phyloP scores from a whole-genome alignment of 306 rosid species.

The Castanea sativa region DNA sequence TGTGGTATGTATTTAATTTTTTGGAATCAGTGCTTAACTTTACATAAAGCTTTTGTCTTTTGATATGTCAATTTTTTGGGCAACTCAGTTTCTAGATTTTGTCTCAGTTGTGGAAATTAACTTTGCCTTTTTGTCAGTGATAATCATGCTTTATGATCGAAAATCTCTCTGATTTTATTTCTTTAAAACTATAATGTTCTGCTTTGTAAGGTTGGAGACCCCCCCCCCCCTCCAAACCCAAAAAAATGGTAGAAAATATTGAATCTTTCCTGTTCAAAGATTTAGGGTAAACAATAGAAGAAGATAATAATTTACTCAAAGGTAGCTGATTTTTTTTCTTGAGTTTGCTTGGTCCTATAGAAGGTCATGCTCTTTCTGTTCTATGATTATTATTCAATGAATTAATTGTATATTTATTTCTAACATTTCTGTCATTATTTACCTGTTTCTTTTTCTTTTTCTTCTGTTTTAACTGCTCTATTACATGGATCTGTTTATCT shows the following conservation, averaged over 20 bases:
- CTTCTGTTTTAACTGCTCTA: constrained; percentile 3
- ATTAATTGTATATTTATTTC: not conserved
- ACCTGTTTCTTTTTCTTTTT: not conserved
- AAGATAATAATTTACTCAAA: not conserved
- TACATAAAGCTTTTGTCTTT: not conserved
- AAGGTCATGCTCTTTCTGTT: not conserved
- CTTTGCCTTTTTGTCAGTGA: not conserved
- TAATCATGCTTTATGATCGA: not conserved
- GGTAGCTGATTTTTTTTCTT: not conserved
- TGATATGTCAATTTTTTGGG: not conserved
- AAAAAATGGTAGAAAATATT: not conserved
- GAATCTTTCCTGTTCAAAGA: not conserved
- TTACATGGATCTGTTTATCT: not conserved
- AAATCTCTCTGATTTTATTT: not conserved
- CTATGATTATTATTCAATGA: not conserved
- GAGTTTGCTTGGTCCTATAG: not conserved
- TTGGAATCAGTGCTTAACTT: not conserved
- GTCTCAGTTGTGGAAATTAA: not conserved
- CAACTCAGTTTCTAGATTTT: constrained; percentile 20
- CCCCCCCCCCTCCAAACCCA: no score
- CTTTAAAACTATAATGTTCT: not conserved
- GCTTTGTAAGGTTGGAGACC: not conserved
- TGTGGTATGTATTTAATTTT: not conserved
- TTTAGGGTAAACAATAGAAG: not conserved
- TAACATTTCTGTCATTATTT: not conserved